Base-by-base conservation (phyloP, 2,329 filamentous ascomycete genomes). In the Colletotrichum musae region DNA sequence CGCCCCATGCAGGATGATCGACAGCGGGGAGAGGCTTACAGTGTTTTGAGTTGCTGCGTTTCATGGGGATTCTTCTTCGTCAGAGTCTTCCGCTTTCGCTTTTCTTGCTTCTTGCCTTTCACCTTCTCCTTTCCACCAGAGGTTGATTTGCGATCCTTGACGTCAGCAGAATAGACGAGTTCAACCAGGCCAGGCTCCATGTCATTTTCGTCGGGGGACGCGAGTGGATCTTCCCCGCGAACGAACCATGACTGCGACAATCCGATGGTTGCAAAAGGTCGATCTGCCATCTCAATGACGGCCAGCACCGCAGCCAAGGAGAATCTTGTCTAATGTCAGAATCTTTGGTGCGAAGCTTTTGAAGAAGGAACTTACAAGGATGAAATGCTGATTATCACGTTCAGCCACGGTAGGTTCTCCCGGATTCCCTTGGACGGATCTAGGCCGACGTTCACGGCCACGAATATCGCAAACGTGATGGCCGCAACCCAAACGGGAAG, bases 271-370 rank as follows among this genome's bases (percentile, higher is more conserved):
- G 66, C 66, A 12, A 69, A 69, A 5, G 66, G 66, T 21, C 66
- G 50, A 24, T 69, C 62, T 10, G 62, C 62, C 62, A 69, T 69
- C 15, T 69, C 66, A 24, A 69, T 69, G 6, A 60, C 62, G 3
- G 57, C 56, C 3, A 69, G 66, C 12, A 69, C 63, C 3, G 51
- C 62, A 15, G 10, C 39, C 4, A 69, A 26, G 3, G 62, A 69
- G 9, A 66, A 47, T 2, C 66, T 69, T 10, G 1, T 2, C 1
- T 9, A 3, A 1, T 15, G 51, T 69, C 5, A 69, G 66, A 9
- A 18, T 6, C 2, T 36, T 36, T 10, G 7, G 10, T 36, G 10
- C 5, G 16, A 32, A n/a, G 41, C 15, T 4, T 24, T 9, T 5
- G 4, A 5, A 6, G 28, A 3, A 4, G 5, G 1, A 10, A 56